phyloP scores from a whole-genome alignment of 768 basidiomycete species.

The Porpolomopsis calyptriformis region DNA sequence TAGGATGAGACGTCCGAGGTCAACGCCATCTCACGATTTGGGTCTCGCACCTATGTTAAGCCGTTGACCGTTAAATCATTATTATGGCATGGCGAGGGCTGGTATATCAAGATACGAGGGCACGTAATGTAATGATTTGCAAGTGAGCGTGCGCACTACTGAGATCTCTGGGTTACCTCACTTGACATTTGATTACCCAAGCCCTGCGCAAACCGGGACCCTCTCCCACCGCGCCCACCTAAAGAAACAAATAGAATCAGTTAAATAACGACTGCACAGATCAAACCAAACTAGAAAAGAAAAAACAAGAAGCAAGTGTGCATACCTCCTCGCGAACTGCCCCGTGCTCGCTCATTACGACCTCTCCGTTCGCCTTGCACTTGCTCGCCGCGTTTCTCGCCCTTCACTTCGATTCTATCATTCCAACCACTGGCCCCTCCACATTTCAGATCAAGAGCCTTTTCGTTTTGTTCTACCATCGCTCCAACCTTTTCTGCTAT shows the following conservation, averaged over 20 bases:
- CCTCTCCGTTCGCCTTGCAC: conserved; percentile 60
- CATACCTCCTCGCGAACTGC: conserved; percentile 42
- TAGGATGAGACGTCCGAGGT: no score
- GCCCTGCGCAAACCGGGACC: conserved; percentile 74
- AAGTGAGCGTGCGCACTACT: no score
- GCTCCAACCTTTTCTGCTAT: conserved; percentile 80
- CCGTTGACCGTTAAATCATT: no score
- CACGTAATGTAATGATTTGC: no score
- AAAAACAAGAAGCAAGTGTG: conserved; percentile 11
- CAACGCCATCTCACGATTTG: no score
- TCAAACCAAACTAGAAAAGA: neutral
- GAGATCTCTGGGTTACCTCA: neutral
- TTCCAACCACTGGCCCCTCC: conserved; percentile 56
- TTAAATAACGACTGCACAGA: conserved; percentile 27
- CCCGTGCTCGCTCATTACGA: conserved; percentile 59
- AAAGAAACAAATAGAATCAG: conserved; percentile 5
- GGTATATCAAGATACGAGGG: no score
- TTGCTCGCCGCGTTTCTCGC: conserved; percentile 73
- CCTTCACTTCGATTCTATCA: conserved; percentile 58
- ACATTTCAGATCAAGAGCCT: conserved; percentile 74
- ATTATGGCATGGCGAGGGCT: no score
- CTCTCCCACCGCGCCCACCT: conserved; percentile 46
- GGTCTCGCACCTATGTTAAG: no score
- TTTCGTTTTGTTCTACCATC: conserved; percentile 90
- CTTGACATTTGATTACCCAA: conserved; percentile 63